Evolutionary conservation across 495 filamentous ascomycete genomes (phyloP).

Genomic region (Aspergillus carlsbadensis): DNA sequence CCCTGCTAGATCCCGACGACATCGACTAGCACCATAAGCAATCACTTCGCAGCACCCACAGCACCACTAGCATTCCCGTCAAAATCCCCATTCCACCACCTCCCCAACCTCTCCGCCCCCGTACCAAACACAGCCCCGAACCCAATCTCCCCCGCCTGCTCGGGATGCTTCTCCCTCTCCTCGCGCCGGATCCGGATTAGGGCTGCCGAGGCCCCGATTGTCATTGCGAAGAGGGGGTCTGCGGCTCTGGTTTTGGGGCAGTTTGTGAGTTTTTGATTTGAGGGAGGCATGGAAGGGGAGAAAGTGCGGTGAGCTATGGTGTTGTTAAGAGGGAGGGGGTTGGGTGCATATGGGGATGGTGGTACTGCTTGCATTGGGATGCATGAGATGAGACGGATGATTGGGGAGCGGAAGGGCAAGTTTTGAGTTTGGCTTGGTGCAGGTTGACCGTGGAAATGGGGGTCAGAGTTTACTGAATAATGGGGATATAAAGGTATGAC

Average conservation of each 20-base stretch:
- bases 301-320: neutral
- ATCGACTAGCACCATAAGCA: no score
- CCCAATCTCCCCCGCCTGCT: conserved; percentile 32
- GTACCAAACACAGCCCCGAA: conserved; percentile 28
- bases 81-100: conserved; percentile 49
- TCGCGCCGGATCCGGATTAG: conserved; percentile 69
- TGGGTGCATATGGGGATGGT: neutral
- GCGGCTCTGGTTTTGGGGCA: conserved; percentile 48
- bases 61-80: conserved; percentile 13
- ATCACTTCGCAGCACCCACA: neutral
- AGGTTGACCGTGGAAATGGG: no score
- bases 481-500: neutral
- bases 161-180: conserved; percentile 59
- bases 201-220: conserved; percentile 69
- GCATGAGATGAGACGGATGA: neutral
- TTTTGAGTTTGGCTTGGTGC: no score
- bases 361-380: neutral
- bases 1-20: no score
- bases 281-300: neutral
- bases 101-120: conserved; percentile 34
- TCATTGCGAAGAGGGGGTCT: conserved; percentile 84
- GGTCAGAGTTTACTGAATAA: no score
- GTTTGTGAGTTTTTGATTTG: neutral
- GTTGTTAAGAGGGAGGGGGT: no score
- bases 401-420: no score